Conservation (phyloP, 768 basidiomycete species). For the Lepiota subincarnata region DNA sequence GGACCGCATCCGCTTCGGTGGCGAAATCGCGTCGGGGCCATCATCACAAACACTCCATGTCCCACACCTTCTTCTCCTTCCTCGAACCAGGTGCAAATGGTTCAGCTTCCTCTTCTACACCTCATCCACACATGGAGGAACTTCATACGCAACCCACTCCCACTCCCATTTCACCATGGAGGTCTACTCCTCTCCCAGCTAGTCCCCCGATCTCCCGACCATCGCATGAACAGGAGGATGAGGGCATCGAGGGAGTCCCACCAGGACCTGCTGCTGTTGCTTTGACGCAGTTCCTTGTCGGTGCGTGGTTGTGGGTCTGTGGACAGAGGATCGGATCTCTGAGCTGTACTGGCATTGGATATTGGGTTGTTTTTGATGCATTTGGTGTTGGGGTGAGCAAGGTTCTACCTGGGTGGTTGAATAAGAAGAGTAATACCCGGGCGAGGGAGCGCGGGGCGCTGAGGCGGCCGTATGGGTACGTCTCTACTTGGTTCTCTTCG, state of each 20-base stretch:
- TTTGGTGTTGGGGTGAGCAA: constrained; percentile 64
- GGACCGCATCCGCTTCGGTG: constrained; percentile 21
- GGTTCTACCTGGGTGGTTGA: constrained; percentile 42
- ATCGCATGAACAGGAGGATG: not conserved
- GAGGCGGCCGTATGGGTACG: constrained; percentile 55
- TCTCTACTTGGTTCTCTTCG: constrained; percentile 6
- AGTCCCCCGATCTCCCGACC: constrained; percentile 27
- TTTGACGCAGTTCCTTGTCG: constrained; percentile 55
- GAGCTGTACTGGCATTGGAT: constrained; percentile 86
- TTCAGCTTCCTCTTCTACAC: constrained; percentile 6
- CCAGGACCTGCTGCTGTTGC: constrained; percentile 23
- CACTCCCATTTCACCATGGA: constrained; percentile 64
- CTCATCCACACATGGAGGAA: constrained; percentile 22
- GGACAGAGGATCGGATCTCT: constrained; percentile 89
- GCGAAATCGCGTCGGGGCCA: constrained; percentile 59
- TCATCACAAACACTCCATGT: constrained; percentile 91
- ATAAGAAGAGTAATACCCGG: constrained; percentile 14
- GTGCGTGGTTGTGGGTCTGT: constrained; percentile 78
- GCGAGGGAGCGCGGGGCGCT: constrained; percentile 36
- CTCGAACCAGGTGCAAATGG: constrained; percentile 64
- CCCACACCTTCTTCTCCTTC: constrained; percentile 95
- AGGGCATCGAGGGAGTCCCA: constrained; percentile 15
- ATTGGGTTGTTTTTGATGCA: constrained; percentile 95
- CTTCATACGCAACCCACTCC: constrained; percentile 58
- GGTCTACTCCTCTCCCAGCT: constrained; percentile 45